Evolutionary conservation across 2,329 filamentous ascomycete species (phyloP).

Genomic region (Tolypocladium sp.): DNA sequence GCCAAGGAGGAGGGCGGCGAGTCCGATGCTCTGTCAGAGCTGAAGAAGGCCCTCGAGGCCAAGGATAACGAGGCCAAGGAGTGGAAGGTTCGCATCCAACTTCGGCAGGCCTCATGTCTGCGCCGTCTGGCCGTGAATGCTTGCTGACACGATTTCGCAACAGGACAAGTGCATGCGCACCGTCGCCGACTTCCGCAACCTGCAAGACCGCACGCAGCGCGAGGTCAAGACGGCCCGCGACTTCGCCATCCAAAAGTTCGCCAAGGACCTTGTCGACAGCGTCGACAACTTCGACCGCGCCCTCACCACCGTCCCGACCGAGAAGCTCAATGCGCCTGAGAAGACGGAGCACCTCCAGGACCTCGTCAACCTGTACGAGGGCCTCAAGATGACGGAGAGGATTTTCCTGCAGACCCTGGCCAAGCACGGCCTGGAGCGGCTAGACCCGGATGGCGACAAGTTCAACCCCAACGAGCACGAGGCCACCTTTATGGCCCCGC

Average conservation of each 20-base stretch:
- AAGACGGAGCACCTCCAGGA: constrained; percentile 55
- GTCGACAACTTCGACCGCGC: constrained; percentile 97
- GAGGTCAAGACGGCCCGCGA: constrained; percentile 81
- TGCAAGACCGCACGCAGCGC: constrained; percentile 87
- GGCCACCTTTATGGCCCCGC: constrained; percentile 87
- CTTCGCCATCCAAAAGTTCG: constrained; percentile 93
- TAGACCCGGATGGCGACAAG: constrained; percentile 73
- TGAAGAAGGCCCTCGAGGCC: constrained; percentile 43
- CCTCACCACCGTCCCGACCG: constrained; percentile 65
- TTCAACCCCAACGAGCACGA: constrained; percentile 97
- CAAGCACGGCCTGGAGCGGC: constrained; percentile 89
- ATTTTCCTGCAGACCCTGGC: constrained; percentile 81
- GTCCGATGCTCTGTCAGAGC: constrained; percentile 27
- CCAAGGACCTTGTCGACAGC: constrained; percentile 87
- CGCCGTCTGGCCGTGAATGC: not conserved
- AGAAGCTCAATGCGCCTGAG: constrained; percentile 53
- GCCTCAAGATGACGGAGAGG: constrained; percentile 88
- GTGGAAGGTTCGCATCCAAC: constrained; percentile 60
- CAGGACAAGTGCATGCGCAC: constrained; percentile 93
- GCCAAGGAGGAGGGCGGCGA: constrained; percentile 17
- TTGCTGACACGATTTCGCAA: not conserved
- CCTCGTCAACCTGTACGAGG: constrained; percentile 71
- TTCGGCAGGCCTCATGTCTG: constrained; percentile 4
- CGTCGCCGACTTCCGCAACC: constrained; percentile 94
- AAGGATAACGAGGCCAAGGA: constrained; percentile 53